These are phyloP conservation scores for Geranium rotundifolium DNA, from an alignment of 345 rosid species.

Conservation along the genomic window DNA sequence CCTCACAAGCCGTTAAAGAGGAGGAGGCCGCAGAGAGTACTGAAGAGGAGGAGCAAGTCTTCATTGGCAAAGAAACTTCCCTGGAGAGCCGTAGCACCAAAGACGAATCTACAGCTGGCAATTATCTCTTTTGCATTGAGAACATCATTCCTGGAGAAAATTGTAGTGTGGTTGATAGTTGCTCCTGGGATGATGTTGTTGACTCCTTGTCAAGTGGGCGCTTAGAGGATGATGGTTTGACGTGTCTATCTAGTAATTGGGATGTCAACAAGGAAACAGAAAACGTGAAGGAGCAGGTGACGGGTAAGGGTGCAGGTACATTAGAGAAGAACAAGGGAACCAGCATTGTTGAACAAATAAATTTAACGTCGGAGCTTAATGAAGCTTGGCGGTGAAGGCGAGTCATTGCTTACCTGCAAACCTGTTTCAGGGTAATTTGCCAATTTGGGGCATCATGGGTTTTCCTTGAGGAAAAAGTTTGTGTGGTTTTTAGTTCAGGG, in stretches of 20 bases:
- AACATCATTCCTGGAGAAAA: conserved; percentile 16
- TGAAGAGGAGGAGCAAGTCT: conserved; percentile 29
- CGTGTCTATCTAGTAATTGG: conserved; percentile 34
- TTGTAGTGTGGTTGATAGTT: conserved; percentile 20
- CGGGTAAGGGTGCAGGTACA: conserved; percentile 17
- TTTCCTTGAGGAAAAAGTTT: too few species aligned
- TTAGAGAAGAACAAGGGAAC: conserved; percentile 29
- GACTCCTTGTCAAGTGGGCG: conserved; percentile 30
- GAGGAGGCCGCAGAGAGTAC: conserved; percentile 13
- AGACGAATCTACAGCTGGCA: background rate
- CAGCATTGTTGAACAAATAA: conserved; percentile 40
- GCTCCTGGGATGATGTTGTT: conserved; percentile 25
- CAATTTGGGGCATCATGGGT: too few species aligned
- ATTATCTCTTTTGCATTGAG: background rate
- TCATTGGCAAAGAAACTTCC: conserved; percentile 23
- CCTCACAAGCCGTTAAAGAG: conserved; percentile 20
- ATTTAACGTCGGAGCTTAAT: conserved; percentile 46
- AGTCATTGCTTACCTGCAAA: too few species aligned
- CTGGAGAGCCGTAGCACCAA: conserved; percentile 14
- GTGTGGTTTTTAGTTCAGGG: too few species aligned
- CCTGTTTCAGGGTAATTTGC: too few species aligned
- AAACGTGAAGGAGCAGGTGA: conserved; percentile 16
- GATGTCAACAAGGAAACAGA: conserved; percentile 13
- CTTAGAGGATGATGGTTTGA: conserved; percentile 12
- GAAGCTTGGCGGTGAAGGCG: conserved; percentile 48